Conservation (phyloP, 1,284 basidiomycete species). For the Cutaneotrichosporon sp. region DNA sequence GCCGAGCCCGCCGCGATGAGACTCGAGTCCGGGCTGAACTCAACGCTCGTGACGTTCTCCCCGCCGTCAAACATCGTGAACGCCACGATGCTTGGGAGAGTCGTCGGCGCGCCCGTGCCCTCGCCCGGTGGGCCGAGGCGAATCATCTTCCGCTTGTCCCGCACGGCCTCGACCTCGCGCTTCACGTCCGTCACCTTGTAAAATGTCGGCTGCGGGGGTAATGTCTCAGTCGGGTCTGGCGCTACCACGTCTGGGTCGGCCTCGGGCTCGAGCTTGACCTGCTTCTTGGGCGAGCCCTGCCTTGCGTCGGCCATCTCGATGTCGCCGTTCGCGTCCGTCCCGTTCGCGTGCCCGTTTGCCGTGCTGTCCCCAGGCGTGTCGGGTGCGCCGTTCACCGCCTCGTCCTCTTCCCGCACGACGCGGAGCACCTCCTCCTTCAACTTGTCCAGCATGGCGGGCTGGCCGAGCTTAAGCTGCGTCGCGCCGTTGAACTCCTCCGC, state of each 20-base stretch:
- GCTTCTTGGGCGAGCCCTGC: conserved; percentile 25
- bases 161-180: conserved; percentile 84
- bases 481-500: conserved; percentile 72
- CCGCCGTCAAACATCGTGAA: conserved; percentile 89
- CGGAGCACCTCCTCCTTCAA: conserved; percentile 76
- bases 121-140: conserved; percentile 66
- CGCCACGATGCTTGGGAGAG: conserved; percentile 82
- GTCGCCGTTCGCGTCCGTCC: conserved; percentile 57
- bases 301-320: conserved; percentile 39
- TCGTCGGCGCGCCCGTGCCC: conserved; percentile 27
- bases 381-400: conserved; percentile 30
- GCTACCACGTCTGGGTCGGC: conserved; percentile 35
- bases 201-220: conserved; percentile 43
- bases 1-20: conserved; percentile 96
- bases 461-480: conserved; percentile 79
- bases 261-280: conserved; percentile 41
- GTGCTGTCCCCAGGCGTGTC: conserved; percentile 18
- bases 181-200: conserved; percentile 88
- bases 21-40: conserved; percentile 88
- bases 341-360: conserved; percentile 62
- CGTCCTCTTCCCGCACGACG: conserved; percentile 54
- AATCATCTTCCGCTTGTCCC: conserved; percentile 88
- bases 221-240: conserved; percentile 42
- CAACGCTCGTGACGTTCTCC: conserved; percentile 81
- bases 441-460: conserved; percentile 72